Evolutionary conservation across 768 basidiomycete species (phyloP), one percentile per base, ranked within the genome.

Genomic region (Calocybe cyanea): DNA sequence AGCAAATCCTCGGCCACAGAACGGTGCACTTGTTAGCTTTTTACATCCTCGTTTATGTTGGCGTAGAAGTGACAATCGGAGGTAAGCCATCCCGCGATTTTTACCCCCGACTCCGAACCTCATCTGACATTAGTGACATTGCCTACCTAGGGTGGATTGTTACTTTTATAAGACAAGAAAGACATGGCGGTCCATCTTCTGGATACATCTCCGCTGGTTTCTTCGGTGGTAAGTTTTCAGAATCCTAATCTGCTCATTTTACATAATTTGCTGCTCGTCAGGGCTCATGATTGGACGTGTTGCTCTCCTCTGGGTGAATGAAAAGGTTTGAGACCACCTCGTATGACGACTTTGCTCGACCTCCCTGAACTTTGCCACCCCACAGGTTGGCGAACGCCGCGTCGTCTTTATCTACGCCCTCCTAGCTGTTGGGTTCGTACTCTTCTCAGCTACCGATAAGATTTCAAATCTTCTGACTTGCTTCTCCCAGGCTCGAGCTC

Each of bases 91-190:
- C n/a, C n/a, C n/a, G n/a, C n/a, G n/a, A n/a, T 21, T 35, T 43
- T 32, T 43, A 5, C 13, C 10, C 2, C 5, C n/a, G 40, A 11
- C 10, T 21, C n/a, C 21, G 19, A 6, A 2, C 7, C 31, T 9
- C 10, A 25, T n/a, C n/a, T n/a, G 45, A 41, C 3, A 11, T 38
- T 34, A 18, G 30, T 24, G 5, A 11, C 15, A 21, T 43, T 20
- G 3, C 4, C 36, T 28, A n/a, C n/a, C n/a, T 38, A 80, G 83
- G 85, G 2, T 87, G 85, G 85, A 85, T 83, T 30, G 83, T 84
- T 7, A 83, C 85, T 0, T 87, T 72, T 50, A 67, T 71, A 34
- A 64, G 61, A 36, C 52, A 66, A 19, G 63, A 65, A 13, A 59
- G 69, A 31, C 56, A 54, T 13, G 70, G 69, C 25, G 67, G 70